Percentiles rank a stretch among this genome's conserved stretches.
Evolutionary conservation across 768 basidiomycete genomes (phyloP).

Genomic region (Leccinum pellstonianum): DNA sequence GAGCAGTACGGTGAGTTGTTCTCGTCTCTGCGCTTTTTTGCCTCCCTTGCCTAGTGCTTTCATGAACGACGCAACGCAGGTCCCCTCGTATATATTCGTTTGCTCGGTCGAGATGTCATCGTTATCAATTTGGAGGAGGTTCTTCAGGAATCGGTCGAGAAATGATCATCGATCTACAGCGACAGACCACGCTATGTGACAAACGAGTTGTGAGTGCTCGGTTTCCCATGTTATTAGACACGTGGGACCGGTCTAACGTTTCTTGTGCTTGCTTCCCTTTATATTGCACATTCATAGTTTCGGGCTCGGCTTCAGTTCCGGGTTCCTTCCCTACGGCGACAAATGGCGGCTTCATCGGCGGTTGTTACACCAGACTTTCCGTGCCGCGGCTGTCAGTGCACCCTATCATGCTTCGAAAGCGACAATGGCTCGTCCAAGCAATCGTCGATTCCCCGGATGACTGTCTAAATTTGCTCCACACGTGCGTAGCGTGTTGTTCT

Average conservation of each 20-base stretch:
- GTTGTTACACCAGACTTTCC: constrained; percentile 19
- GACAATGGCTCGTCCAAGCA: constrained; percentile 7
- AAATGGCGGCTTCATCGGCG: constrained; percentile 7
- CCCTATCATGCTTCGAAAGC: constrained; percentile 10
- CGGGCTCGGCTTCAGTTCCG: constrained; percentile 19
- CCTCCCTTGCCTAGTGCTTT: background rate
- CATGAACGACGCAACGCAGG: background rate
- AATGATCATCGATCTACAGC: constrained; percentile 14
- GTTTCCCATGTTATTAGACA: background rate
- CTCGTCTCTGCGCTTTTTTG: background rate
- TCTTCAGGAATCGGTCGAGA: constrained; percentile 13
- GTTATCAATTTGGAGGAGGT: constrained; percentile 14
- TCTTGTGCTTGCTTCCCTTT: background rate
- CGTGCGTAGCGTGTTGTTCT: constrained; percentile 2
- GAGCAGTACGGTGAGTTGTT: constrained; percentile 6
- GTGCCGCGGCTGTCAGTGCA: constrained; percentile 4
- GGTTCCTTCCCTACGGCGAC: background rate
- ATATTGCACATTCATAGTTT: background rate
- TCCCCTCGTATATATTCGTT: constrained; percentile 1
- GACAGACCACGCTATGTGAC: constrained; percentile 13
- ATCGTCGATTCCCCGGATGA: constrained; percentile 2
- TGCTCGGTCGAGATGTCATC: constrained; percentile 3
- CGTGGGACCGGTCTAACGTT: background rate
- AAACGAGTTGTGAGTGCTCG: constrained; percentile 9
- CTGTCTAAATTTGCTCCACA: constrained; percentile 4